Evolutionary conservation across 768 basidiomycete species (phyloP).

Genomic region (Lentinus tigrinus): DNA sequence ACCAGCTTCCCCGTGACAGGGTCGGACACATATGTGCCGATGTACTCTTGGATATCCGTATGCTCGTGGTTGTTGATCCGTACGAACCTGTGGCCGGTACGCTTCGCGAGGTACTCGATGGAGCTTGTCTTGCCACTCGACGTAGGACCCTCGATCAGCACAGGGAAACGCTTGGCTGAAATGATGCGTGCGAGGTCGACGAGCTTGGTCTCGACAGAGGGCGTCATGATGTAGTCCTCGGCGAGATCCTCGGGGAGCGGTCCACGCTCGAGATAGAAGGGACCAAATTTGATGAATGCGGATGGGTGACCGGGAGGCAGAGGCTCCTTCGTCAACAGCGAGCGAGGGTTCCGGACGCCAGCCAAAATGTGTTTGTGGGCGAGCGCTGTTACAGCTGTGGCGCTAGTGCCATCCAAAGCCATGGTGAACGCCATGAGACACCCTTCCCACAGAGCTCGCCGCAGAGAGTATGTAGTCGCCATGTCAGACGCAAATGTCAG

Average conservation of each 20-base stretch:
- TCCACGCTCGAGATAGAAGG: constrained; percentile 87
- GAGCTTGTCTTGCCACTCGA: constrained; percentile 98
- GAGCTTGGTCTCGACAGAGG: constrained; percentile 93
- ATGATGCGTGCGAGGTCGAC: constrained; percentile 92
- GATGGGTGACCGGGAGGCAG: constrained; percentile 45
- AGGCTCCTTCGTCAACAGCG: constrained; percentile 73
- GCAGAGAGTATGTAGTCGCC: constrained; percentile 70
- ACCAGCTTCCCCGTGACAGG: constrained; percentile 89
- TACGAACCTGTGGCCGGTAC: constrained; percentile 93
- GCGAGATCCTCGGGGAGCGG: constrained; percentile 57
- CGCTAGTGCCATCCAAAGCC: constrained; percentile 78
- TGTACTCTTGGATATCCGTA: constrained; percentile 98
- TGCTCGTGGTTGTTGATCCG: constrained; percentile 99
- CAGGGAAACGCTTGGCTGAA: constrained; percentile 84
- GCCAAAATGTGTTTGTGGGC: constrained; percentile 78
- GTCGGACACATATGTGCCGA: constrained; percentile 95
- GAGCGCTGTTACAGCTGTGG: constrained; percentile 59
- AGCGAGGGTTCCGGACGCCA: constrained; percentile 76
- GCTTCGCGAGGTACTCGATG: constrained; percentile 89
- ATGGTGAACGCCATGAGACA: constrained; percentile 98
- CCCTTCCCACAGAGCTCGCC: constrained; percentile 92
- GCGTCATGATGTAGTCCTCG: constrained; percentile 91
- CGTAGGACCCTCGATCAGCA: constrained; percentile 96
- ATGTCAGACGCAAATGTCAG: constrained; percentile 88
- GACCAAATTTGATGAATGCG: constrained; percentile 80